Evolutionary conservation across 2,329 filamentous ascomycete genomes (phyloP).

Genomic region (Scleromitrula shiraiana): DNA sequence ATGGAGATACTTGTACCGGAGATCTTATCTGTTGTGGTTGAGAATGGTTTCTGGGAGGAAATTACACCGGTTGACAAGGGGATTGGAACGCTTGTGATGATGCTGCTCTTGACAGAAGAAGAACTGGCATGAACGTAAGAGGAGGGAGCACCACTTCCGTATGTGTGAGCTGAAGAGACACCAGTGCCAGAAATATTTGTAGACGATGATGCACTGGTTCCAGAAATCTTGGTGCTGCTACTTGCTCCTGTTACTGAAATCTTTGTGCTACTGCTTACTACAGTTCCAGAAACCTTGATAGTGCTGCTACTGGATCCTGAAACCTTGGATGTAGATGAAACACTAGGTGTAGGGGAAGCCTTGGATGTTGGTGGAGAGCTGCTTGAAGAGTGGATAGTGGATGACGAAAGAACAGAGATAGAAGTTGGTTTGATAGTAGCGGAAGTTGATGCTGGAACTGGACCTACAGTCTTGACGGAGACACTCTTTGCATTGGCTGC

Average conservation of each 20-base stretch:
- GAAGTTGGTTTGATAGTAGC: background rate
- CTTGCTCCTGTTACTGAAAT: background rate
- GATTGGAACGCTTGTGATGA: background rate
- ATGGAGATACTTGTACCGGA: background rate
- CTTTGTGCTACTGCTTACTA: background rate
- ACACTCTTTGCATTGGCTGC: background rate
- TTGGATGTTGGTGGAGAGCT: background rate
- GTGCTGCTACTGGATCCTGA: background rate
- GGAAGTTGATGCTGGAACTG: background rate
- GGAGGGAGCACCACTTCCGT: background rate
- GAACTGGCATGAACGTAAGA: background rate
- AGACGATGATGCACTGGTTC: background rate
- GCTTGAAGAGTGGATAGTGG: too few relatives aligned
- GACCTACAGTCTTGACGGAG: constrained; percentile 6
- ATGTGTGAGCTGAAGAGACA: background rate
- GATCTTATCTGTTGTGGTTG: too few relatives aligned
- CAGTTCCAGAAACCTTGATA: background rate
- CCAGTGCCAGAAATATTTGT: background rate
- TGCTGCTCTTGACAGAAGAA: too few relatives aligned
- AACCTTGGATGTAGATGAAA: background rate
- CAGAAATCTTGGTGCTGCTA: background rate
- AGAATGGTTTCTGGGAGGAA: too few relatives aligned
- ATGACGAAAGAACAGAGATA: too few relatives aligned
- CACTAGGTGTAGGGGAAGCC: background rate
- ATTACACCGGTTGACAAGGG: too few relatives aligned